Percentiles rank a stretch among this genome's conserved stretches.
phyloP scores from a whole-genome alignment of 768 basidiomycete genomes.

The Kwoniella botswanensis region DNA sequence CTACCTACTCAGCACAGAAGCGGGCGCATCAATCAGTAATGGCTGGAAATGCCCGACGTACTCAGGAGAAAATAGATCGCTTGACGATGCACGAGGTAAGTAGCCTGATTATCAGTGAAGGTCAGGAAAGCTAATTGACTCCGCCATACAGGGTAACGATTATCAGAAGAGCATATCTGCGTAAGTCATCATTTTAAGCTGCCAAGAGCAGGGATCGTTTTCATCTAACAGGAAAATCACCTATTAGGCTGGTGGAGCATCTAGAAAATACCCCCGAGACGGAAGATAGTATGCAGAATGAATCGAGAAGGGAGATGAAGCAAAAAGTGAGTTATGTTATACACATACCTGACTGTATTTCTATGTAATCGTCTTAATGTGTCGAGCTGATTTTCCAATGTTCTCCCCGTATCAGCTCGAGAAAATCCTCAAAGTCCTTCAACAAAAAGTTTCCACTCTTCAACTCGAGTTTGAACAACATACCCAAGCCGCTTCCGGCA shows the following conservation, averaged over 20 bases:
- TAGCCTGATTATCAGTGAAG: neutral
- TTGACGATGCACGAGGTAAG: constrained; percentile 41
- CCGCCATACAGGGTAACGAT: constrained; percentile 28
- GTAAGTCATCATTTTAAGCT: constrained; percentile 23
- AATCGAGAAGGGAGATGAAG: constrained; percentile 36
- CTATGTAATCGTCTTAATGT: too few species aligned
- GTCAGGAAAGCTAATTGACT: neutral
- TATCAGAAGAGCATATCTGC: constrained; percentile 33
- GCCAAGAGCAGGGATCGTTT: too few species aligned
- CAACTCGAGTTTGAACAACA: constrained; percentile 32
- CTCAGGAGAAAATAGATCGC: constrained; percentile 38
- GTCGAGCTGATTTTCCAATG: neutral
- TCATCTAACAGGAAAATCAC: too few species aligned
- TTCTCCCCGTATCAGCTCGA: constrained; percentile 32
- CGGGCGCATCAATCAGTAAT: constrained; percentile 41
- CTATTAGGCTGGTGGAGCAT: constrained; percentile 39
- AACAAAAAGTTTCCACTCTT: constrained; percentile 20
- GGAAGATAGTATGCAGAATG: constrained; percentile 22
- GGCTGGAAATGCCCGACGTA: constrained; percentile 33
- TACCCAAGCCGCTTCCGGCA: constrained; percentile 24
- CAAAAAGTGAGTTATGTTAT: constrained; percentile 33
- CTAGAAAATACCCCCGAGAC: constrained; percentile 20
- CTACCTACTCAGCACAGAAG: constrained; percentile 36
- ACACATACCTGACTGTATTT: neutral
- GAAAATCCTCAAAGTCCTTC: constrained; percentile 27